Base-by-base conservation (phyloP, 73 alveolate genomes). In the Loxodes magnus region DNA sequence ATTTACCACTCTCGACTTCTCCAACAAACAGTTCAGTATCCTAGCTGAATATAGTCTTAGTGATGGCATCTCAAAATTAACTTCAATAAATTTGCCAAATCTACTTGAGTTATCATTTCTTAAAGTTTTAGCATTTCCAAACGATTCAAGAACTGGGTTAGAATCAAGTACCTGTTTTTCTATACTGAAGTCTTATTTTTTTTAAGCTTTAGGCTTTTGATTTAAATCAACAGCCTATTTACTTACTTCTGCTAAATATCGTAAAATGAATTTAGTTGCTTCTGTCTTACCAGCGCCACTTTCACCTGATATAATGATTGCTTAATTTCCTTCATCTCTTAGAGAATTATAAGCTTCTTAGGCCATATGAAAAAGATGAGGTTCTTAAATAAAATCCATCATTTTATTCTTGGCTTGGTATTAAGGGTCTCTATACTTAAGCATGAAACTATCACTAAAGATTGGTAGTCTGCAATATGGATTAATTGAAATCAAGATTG, bases 261-360 rank as follows among this genome's bases (percentile, higher is more conserved):
- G 65, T 33, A 89, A 51, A 12, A 89, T 87, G n/a, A 71, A 67
- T 70, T 92, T 92, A 3, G 99, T 85, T 0, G 96, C 89, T 46
- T 88, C 99, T 0, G 99, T 88, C 64, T 92, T 92, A 2, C 99
- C 99, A 5, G 97, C 90, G 3, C 99, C 99, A 54, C 96, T 83
- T 69, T 92, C 99, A 6, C 99, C 99, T 60, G 95, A 72, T 15
- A 92, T 88, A 17, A 92, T 84, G 23, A 92, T 74, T 12, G 92
- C 56, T 57, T 92, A 86, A 58, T 67, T 67, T 12, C 49, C 42
- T 51, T 58, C 63, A 62, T 62, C 43, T 23, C 26, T 36, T 4
- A 38, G 7, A 2, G 73, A 24, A 15, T 78, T 67, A 26, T 75
- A 77, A 0, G 98, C 93, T 44, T 78, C 84, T 49, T 86, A 82